Evolutionary conservation across 345 rosid species (phyloP).

Genomic region (Bruguiera sexangula): DNA sequence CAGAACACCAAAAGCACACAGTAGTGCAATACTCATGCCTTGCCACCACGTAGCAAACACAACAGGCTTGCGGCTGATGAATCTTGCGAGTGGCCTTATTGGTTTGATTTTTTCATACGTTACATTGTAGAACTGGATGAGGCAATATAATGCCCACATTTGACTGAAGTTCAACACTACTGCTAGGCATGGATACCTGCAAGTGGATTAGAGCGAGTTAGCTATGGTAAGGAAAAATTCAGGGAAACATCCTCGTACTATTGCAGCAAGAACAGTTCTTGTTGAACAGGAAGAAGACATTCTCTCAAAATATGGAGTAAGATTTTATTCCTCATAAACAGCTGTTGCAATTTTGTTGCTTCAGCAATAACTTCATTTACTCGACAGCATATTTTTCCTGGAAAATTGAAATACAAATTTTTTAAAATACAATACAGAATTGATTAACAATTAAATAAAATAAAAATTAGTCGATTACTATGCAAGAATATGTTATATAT

Average conservation of each 20-base stretch:
- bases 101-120: conserved; percentile 70
- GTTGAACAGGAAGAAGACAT: too few relatives aligned
- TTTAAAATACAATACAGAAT: too few relatives aligned
- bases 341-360: too few relatives aligned
- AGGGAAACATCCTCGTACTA: neutral
- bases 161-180: conserved; percentile 86
- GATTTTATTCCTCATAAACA: too few relatives aligned
- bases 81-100: conserved; percentile 77
- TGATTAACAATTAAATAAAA: too few relatives aligned
- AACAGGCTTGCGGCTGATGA: conserved; percentile 91
- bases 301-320: too few relatives aligned
- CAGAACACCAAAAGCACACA: conserved; percentile 55
- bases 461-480: too few relatives aligned
- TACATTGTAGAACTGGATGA: conserved; percentile 78
- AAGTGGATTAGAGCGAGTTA: neutral
- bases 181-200: conserved; percentile 77
- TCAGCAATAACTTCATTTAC: too few relatives aligned
- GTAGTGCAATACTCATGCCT: conserved; percentile 69
- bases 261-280: neutral
- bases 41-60: conserved; percentile 99
- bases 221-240: neutral
- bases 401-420: too few relatives aligned
- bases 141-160: conserved; percentile 92
- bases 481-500: too few relatives aligned
- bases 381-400: too few relatives aligned